Evolutionary conservation across 208 protist species (phyloP).

Genomic region (Porcisia deanei): DNA sequence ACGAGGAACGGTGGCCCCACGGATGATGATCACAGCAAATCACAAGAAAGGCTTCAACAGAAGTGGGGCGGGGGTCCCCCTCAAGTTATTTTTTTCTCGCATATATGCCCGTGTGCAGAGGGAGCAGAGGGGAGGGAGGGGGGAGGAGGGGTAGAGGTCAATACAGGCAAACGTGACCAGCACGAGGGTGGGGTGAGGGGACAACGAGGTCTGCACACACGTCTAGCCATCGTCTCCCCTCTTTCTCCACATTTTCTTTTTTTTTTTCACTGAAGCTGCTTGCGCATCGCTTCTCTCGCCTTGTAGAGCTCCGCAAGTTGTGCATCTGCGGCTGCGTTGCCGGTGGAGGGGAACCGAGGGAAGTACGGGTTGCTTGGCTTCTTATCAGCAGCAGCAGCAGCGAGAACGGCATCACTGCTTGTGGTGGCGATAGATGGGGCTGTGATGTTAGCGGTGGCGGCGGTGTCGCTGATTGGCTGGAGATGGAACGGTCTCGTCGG

Average conservation of each 20-base stretch:
- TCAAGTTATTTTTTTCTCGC: no score
- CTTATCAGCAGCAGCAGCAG: not conserved
- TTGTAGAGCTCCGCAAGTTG: conserved; percentile 78
- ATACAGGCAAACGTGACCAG: no score
- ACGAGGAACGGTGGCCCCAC: no score
- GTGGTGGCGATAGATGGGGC: not conserved
- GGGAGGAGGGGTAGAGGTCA: no score
- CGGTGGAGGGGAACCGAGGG: conserved; percentile 68
- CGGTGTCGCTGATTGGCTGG: conserved; percentile 4
- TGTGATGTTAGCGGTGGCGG: not conserved
- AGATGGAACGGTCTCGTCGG: conserved; percentile 28
- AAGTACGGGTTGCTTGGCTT: conserved; percentile 56
- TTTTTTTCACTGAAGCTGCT: conserved; percentile 32
- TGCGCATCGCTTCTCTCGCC: conserved; percentile 69
- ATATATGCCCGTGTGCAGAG: no score
- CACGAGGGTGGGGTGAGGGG: not conserved
- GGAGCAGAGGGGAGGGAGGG: no score
- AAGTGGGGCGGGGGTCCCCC: no score
- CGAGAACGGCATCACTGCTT: not conserved
- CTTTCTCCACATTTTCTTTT: not conserved
- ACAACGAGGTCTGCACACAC: not conserved
- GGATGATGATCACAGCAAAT: no score
- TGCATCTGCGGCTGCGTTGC: conserved; percentile 72
- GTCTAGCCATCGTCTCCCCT: not conserved
- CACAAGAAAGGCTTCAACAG: no score